Evolutionary conservation across 208 protist genomes (phyloP).

Genomic region (Acanthamoeba castellanii): DNA sequence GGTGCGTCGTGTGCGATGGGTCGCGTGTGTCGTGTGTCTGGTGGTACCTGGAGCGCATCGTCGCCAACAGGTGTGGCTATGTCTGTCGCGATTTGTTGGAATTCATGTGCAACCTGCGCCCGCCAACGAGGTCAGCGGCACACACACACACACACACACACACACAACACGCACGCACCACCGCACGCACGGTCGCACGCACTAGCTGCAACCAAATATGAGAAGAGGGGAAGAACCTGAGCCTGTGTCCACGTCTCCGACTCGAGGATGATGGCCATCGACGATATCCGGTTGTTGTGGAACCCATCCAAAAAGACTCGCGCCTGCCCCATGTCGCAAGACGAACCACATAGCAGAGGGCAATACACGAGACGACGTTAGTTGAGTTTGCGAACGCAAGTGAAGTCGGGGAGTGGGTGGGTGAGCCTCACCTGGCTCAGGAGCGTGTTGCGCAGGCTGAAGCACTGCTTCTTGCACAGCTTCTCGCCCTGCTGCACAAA

Average conservation of each 20-base stretch:
- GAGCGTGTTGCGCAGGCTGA: constrained; percentile 25
- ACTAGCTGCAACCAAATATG: no score
- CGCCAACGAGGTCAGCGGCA: neutral
- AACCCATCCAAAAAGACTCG: constrained; percentile 59
- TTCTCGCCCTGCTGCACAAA: constrained; percentile 63
- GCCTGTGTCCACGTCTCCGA: constrained; percentile 66
- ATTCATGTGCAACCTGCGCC: constrained; percentile 62
- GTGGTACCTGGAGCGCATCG: neutral
- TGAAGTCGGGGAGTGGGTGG: neutral
- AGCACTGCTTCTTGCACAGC: constrained; percentile 70
- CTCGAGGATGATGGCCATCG: constrained; percentile 72
- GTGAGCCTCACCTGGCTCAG: neutral
- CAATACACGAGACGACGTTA: neutral
- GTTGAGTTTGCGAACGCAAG: neutral
- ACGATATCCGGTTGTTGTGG: constrained; percentile 62
- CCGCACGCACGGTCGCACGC: no score
- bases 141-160: no score
- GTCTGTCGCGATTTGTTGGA: constrained; percentile 63
- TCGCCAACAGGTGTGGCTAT: constrained; percentile 4
- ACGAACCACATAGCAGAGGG: neutral
- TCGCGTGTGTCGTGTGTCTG: neutral
- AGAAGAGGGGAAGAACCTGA: neutral
- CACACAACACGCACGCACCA: no score
- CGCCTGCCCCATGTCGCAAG: neutral
- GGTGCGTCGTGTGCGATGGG: neutral